These are phyloP conservation scores for Coelastrella sp. DNA, from an alignment of 139 green algal genomes.

Conservation along the genomic window DNA sequence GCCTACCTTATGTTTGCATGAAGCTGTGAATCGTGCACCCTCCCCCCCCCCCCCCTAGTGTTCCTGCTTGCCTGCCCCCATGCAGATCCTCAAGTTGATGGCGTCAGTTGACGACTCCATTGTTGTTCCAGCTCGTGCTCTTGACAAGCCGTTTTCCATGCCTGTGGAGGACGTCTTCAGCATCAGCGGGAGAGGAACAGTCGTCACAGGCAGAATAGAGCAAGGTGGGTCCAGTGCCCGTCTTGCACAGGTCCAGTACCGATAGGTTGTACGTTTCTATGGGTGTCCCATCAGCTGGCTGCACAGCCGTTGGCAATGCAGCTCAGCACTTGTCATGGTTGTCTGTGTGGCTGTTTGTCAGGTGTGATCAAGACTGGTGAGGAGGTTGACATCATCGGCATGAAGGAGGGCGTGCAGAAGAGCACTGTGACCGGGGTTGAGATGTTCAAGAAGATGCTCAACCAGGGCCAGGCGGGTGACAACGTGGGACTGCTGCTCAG, in stretches of 20 bases:
- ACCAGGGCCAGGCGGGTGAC: conserved; percentile 95
- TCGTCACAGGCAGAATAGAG: conserved; percentile 96
- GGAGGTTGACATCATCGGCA: conserved; percentile 95
- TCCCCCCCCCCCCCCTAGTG: not conserved
- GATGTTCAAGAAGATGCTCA: conserved; percentile 99
- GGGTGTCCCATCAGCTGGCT: too few species aligned
- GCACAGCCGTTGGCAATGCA: too few species aligned
- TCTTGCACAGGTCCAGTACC: too few species aligned
- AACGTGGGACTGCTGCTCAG: conserved; percentile 98
- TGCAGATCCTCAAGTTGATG: conserved; percentile 60
- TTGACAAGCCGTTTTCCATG: conserved; percentile 98
- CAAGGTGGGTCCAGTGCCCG: conserved; percentile 67
- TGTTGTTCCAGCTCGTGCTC: conserved; percentile 42
- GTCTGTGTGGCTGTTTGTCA: conserved; percentile 1
- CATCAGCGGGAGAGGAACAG: conserved; percentile 96
- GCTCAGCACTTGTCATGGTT: too few species aligned
- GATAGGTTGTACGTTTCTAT: too few species aligned
- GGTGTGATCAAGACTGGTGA: conserved; percentile 94
- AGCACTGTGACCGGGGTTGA: conserved; percentile 96
- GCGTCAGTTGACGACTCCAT: conserved; percentile 36
- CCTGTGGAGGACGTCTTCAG: conserved; percentile 98
- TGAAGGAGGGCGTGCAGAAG: conserved; percentile 80
- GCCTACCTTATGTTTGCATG: too few species aligned
- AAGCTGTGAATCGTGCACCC: too few species aligned
- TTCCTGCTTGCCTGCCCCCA: not conserved